phyloP scores from a whole-genome alignment of 306 rosid genomes.

The Hippophae gyantsensis region DNA sequence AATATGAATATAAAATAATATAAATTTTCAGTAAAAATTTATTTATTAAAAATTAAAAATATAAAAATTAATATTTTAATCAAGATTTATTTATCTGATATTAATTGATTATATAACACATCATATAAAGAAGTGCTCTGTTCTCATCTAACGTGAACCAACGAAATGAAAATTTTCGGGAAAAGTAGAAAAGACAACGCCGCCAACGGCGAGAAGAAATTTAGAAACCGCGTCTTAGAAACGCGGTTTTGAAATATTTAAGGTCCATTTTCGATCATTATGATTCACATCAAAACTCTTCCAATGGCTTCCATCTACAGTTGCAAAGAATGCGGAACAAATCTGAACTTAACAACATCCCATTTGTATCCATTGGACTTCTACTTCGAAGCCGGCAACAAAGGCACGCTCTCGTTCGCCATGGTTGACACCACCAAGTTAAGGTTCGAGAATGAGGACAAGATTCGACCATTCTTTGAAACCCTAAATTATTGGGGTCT shows the following conservation, averaged over 20 bases:
- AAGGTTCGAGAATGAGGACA: conserved; percentile 68
- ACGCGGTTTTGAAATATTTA: conserved; percentile 4
- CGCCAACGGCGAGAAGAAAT: too few relatives aligned
- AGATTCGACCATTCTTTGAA: conserved; percentile 72
- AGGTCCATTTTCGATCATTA: background rate
- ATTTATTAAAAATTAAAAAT: too few relatives aligned
- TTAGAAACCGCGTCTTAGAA: background rate
- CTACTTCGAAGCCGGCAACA: conserved; percentile 91
- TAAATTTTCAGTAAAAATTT: too few relatives aligned
- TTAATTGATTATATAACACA: too few relatives aligned
- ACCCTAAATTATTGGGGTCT: conserved; percentile 82
- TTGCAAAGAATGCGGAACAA: conserved; percentile 52
- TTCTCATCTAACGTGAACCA: too few relatives aligned
- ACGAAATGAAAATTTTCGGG: too few relatives aligned
- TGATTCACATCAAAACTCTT: too few relatives aligned
- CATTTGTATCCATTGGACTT: conserved; percentile 48
- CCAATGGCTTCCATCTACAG: conserved; percentile 59
- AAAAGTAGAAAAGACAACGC: too few relatives aligned
- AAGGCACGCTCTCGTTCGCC: conserved; percentile 63
- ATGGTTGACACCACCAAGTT: conserved; percentile 52
- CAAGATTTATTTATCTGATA: too few relatives aligned
- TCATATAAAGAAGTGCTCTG: too few relatives aligned
- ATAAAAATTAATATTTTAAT: too few relatives aligned
- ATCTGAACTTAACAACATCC: conserved; percentile 46
- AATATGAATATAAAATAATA: too few relatives aligned